Evolutionary conservation across 2,329 filamentous ascomycete species (phyloP).

Genomic region (Mycogone perniciosa): DNA sequence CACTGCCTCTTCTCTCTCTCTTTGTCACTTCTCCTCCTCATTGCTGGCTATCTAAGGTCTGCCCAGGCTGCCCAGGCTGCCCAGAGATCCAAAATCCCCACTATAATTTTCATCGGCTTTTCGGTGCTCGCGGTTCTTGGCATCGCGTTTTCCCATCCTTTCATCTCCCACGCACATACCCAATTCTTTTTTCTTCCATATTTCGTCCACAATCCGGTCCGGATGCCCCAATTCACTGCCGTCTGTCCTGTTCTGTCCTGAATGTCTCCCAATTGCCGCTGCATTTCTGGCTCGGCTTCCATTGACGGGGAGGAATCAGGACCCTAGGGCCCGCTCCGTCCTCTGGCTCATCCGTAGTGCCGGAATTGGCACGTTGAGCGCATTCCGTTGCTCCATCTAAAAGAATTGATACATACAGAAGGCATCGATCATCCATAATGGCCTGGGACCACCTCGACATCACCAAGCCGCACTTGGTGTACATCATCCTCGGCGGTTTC

Average conservation of each 20-base stretch:
- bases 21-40: not conserved
- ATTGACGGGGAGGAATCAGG: conserved; percentile 8
- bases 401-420: not conserved
- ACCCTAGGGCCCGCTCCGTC: conserved; percentile 7
- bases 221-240: too few species aligned
- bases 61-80: too few species aligned
- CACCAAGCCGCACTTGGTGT: conserved; percentile 94
- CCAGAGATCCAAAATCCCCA: too few species aligned
- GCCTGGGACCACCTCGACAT: conserved; percentile 76
- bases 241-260: not conserved
- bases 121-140: too few species aligned
- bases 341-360: conserved; percentile 7
- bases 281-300: conserved; percentile 8
- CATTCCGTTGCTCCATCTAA: not conserved
- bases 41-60: too few species aligned
- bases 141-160: too few species aligned
- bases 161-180: too few species aligned
- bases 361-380: conserved; percentile 6
- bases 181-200: too few species aligned
- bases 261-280: conserved; percentile 9
- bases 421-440: conserved; percentile 40
- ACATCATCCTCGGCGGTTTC: conserved; percentile 96
- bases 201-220: too few species aligned
- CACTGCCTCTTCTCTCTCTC: conserved; percentile 8
- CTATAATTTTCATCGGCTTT: too few species aligned